A percentile compares a stretch with the other conserved stretches of the same genome.
These are phyloP conservation scores for Apiotrichum mycotoxinovorans DNA, from an alignment of 1,284 basidiomycete genomes.

Conservation along the genomic window DNA sequence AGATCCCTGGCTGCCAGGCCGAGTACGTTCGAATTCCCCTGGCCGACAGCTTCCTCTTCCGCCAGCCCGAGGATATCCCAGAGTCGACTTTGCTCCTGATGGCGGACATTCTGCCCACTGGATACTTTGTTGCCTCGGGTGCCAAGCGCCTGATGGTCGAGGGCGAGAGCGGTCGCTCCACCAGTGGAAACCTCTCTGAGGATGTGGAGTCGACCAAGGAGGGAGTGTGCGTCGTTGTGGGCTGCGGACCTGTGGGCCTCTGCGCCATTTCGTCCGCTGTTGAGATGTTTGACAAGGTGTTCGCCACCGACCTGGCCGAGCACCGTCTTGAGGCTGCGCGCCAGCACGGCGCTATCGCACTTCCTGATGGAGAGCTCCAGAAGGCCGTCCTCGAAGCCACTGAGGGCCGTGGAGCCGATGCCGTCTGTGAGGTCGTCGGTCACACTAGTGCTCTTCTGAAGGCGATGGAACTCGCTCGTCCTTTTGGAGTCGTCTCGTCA, in stretches of 20 bases:
- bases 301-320: conserved; percentile 33
- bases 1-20: conserved; percentile 66
- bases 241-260: conserved; percentile 51
- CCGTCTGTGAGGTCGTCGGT: conserved; percentile 66
- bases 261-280: conserved; percentile 50
- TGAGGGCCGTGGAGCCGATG: conserved; percentile 51
- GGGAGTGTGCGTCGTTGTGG: conserved; percentile 38
- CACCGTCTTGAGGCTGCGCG: conserved; percentile 28
- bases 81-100: conserved; percentile 50
- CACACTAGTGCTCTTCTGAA: conserved; percentile 64
- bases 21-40: conserved; percentile 75
- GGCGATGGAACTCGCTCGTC: conserved; percentile 71
- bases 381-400: conserved; percentile 33
- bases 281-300: conserved; percentile 42
- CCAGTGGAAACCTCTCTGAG: conserved; percentile 5
- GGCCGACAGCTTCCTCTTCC: conserved; percentile 49
- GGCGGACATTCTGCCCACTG: conserved; percentile 52
- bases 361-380: conserved; percentile 28
- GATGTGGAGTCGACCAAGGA: conserved; percentile 9
- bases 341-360: conserved; percentile 46
- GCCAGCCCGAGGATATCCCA: conserved; percentile 40
- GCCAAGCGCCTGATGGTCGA: conserved; percentile 33
- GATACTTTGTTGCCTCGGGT: conserved; percentile 50
- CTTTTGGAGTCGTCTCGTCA: conserved; percentile 72
- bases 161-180: not conserved